These are phyloP conservation scores for Daldinia concentrica DNA, from an alignment of 495 filamentous ascomycete genomes.

Conservation along the genomic window DNA sequence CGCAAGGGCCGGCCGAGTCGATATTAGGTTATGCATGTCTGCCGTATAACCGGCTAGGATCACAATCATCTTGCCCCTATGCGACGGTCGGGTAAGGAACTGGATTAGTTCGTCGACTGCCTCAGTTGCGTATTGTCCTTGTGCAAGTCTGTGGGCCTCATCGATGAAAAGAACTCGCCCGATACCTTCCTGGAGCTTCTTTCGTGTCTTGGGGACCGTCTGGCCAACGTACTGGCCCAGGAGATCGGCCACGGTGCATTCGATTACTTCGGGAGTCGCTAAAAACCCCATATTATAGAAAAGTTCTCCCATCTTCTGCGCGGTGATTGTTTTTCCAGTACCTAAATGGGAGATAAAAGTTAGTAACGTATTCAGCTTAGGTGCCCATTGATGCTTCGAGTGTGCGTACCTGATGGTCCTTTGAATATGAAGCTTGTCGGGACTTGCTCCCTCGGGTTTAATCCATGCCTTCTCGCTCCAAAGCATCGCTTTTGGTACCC, in stretches of 20 bases:
- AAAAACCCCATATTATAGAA: constrained; percentile 75
- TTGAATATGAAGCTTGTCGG: constrained; percentile 52
- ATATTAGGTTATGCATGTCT: constrained; percentile 74
- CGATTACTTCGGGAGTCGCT: constrained; percentile 61
- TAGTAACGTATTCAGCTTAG: too few relatives aligned
- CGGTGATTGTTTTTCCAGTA: constrained; percentile 78
- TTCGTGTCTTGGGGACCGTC: constrained; percentile 67
- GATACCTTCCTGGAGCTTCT: constrained; percentile 63
- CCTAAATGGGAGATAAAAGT: too few relatives aligned
- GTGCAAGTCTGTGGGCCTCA: constrained; percentile 67
- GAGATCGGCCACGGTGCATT: constrained; percentile 68
- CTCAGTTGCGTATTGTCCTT: constrained; percentile 66
- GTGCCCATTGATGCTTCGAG: too few relatives aligned
- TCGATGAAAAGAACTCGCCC: constrained; percentile 72
- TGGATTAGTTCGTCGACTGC: constrained; percentile 76
- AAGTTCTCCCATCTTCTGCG: constrained; percentile 72
- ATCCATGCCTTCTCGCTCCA: too few relatives aligned
- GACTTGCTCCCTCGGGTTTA: constrained; percentile 3
- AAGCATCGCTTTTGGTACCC: too few relatives aligned
- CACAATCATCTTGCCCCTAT: constrained; percentile 68
- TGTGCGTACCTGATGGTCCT: constrained; percentile 49
- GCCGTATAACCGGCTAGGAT: constrained; percentile 76
- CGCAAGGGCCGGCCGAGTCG: constrained; percentile 63
- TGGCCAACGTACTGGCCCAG: constrained; percentile 68
- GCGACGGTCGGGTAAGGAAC: constrained; percentile 68